Evolutionary conservation across 352 stramenopile species (phyloP).

Genomic region (Chrysophaeum taylorii): DNA sequence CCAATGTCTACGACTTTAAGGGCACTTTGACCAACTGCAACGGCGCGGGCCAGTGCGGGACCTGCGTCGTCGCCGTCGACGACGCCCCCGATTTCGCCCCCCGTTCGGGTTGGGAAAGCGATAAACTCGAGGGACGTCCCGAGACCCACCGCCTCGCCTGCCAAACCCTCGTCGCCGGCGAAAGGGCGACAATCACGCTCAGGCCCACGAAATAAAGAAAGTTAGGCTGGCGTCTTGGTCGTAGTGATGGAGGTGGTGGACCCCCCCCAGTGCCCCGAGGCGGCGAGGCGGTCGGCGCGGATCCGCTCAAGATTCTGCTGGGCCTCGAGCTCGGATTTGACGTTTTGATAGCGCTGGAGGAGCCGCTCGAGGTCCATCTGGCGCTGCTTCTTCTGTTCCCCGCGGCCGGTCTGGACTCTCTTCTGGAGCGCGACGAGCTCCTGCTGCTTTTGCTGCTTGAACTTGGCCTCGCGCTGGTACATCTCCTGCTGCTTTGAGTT

Average conservation of each 20-base stretch:
- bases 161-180: conserved; percentile 25
- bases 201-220: conserved; percentile 23
- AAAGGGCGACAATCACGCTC: conserved; percentile 16
- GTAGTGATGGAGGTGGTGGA: neutral
- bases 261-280: neutral
- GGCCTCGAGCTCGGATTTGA: conserved; percentile 82
- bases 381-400: conserved; percentile 86
- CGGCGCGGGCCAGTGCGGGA: conserved; percentile 32
- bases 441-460: conserved; percentile 80
- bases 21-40: conserved; percentile 33
- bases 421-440: conserved; percentile 83
- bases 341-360: conserved; percentile 84
- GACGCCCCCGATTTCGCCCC: conserved; percentile 16
- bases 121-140: conserved; percentile 30
- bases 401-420: conserved; percentile 77
- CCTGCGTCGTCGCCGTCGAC: conserved; percentile 22
- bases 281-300: conserved; percentile 27
- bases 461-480: conserved; percentile 81
- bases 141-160: conserved; percentile 26
- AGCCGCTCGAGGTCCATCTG: conserved; percentile 80
- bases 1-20: neutral
- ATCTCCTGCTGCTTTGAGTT: conserved; percentile 86
- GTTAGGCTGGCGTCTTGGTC: no score
- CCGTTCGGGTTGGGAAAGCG: conserved; percentile 24
- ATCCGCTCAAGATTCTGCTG: conserved; percentile 85